Evolutionary conservation across 2,329 filamentous ascomycete genomes (phyloP).

Genomic region (Aspergillus sp.): DNA sequence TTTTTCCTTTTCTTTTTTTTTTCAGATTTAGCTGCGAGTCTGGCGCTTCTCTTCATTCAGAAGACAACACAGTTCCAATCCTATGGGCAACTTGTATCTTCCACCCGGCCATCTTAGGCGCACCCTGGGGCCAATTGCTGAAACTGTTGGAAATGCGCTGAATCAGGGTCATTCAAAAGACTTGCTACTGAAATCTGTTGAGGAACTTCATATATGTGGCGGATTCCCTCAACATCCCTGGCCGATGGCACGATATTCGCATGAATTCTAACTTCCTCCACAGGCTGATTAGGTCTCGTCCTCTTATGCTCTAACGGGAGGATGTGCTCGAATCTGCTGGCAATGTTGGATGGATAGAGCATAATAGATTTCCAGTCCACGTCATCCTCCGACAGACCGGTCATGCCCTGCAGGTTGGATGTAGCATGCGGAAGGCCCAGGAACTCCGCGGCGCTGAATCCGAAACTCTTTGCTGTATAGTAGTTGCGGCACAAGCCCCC

Average conservation of each 20-base stretch:
- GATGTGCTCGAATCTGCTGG: no score
- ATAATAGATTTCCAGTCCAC: conserved; percentile 15
- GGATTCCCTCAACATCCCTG: background rate
- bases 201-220: background rate
- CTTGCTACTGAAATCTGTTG: background rate
- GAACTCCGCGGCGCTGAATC: background rate
- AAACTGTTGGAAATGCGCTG: background rate
- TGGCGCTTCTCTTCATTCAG: background rate
- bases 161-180: background rate
- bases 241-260: background rate
- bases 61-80: background rate
- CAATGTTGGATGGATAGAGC: background rate
- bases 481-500: background rate
- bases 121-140: background rate
- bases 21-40: background rate
- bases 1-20: no score
- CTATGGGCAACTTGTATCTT: background rate
- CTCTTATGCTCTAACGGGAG: no score
- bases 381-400: background rate
- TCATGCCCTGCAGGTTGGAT: background rate
- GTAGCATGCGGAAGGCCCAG: background rate
- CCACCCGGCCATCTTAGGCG: background rate
- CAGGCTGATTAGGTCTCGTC: background rate
- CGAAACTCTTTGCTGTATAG: background rate
- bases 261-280: background rate